Evolutionary conservation across 129 eudicot species (phyloP), one percentile per base, ranked within the genome.

Genomic region (Chrysanthemum makinoi): DNA sequence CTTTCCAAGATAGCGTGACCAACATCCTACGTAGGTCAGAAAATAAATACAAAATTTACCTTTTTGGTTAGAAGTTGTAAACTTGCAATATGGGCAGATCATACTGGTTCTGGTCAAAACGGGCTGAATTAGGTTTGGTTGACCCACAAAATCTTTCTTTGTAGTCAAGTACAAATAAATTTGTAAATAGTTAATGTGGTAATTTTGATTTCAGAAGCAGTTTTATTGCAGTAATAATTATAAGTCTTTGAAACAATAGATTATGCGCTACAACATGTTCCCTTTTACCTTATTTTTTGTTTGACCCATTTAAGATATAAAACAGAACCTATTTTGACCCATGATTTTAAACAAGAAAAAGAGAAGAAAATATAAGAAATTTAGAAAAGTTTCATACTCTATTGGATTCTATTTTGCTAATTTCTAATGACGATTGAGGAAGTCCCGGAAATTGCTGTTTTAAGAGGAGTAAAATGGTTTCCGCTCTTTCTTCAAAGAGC

Each of bases 401-500:
- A 53, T 88, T 86, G 49, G 62, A 79, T 63, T 88, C 84, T 28
- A 91, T 86, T 69, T 88, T 91, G 81, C 89, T 80, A 53, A 91
- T 88, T 78, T 91, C 96, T 5, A 88, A 82, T 0, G 94, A 73
- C 5, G 97, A 91, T 75, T 91, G 97, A 70, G 97, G 90, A 50
- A 86, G 79, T 24, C 92, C 97, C 0, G 97, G 93, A 62, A 88
- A 91, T 3, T 76, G 85, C 6, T 86, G 96, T 82, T 91, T 91
- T 13, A 91, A 60, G 2, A 88, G 83, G 66, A 86, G 92, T 44
- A 91, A 76, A 58, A 91, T 88, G 17, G 96, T 91, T 68, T 91
- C 96, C 13, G 87, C 95, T 75, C 97, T 81, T 46, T 91, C 97
- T 79, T 91, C 96, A 62, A 91, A 91, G n/a, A 80, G 88, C 73